These are phyloP conservation scores for Sporisorium exsertum DNA, from an alignment of 1,284 basidiomycete species.

Conservation along the genomic window DNA sequence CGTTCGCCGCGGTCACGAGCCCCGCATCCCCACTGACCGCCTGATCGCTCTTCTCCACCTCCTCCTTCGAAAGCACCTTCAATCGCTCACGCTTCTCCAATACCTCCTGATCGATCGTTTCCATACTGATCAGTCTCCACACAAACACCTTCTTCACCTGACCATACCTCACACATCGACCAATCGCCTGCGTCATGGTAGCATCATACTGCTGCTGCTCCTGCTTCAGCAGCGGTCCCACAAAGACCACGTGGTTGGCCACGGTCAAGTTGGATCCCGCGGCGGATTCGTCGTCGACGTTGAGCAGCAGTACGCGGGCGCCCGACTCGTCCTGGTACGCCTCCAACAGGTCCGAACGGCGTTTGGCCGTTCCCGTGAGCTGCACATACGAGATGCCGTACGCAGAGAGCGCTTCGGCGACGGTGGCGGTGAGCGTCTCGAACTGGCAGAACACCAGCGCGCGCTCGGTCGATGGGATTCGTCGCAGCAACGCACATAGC, in stretches of 20 bases:
- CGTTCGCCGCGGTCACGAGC: slow-evolving; percentile 13
- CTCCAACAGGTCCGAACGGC: slow-evolving; percentile 44
- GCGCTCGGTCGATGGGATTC: slow-evolving; percentile 81
- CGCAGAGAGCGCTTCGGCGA: slow-evolving; percentile 81
- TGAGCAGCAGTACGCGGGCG: slow-evolving; percentile 82
- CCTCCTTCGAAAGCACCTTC: background rate
- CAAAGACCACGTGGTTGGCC: slow-evolving; percentile 93
- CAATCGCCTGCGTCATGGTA: slow-evolving; percentile 59
- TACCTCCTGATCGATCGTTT: slow-evolving; percentile 57
- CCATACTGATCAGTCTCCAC: slow-evolving; percentile 46
- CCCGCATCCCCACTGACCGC: background rate
- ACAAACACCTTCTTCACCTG: slow-evolving; percentile 56
- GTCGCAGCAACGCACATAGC: slow-evolving; percentile 84
- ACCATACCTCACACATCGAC: slow-evolving; percentile 53
- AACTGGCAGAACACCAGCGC: slow-evolving; percentile 94
- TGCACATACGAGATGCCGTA: slow-evolving; percentile 82
- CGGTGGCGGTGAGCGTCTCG: slow-evolving; percentile 89
- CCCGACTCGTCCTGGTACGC: slow-evolving; percentile 78
- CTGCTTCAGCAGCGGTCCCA: slow-evolving; percentile 89
- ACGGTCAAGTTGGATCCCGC: slow-evolving; percentile 91
- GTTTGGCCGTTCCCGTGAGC: slow-evolving; percentile 79
- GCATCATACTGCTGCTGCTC: slow-evolving; percentile 56
- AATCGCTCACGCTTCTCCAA: slow-evolving; percentile 47
- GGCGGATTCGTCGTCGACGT: slow-evolving; percentile 92
- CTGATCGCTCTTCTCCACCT: background rate